These are phyloP conservation scores for Picea mariana DNA, from an alignment of 83 land plant species.

Conservation along the genomic window DNA sequence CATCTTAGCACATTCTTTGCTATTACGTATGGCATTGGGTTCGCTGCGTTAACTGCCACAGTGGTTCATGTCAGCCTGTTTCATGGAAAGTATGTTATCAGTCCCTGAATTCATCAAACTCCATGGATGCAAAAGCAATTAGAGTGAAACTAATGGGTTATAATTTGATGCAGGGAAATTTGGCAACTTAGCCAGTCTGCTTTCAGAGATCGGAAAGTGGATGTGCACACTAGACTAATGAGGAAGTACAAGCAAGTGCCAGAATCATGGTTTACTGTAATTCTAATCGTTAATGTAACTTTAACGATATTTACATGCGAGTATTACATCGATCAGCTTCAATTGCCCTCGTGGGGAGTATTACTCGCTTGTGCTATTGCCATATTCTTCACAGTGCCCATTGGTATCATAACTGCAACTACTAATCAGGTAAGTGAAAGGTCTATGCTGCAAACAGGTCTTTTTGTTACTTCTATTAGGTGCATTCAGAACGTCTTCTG, in stretches of 20 bases:
- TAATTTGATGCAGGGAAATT: slow-evolving; percentile 50
- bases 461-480: not conserved
- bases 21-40: slow-evolving; percentile 59
- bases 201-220: slow-evolving; percentile 48
- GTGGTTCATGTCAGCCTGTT: slow-evolving; percentile 63
- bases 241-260: slow-evolving; percentile 68
- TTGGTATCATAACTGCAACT: slow-evolving; percentile 74
- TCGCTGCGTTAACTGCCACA: slow-evolving; percentile 72
- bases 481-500: not conserved
- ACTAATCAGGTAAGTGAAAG: slow-evolving; percentile 61
- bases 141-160: not conserved
- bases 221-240: slow-evolving; percentile 83
- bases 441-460: not conserved
- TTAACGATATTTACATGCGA: slow-evolving; percentile 46
- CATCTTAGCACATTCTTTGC: slow-evolving; percentile 79
- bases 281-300: slow-evolving; percentile 42
- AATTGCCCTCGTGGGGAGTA: slow-evolving; percentile 92
- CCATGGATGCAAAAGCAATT: not conserved
- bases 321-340: slow-evolving; percentile 61
- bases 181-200: slow-evolving; percentile 52
- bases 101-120: too few species aligned
- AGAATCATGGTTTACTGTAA: slow-evolving; percentile 65
- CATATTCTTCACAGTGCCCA: slow-evolving; percentile 71
- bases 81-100: slow-evolving; percentile 23
- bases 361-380: slow-evolving; percentile 78